These are phyloP conservation scores for Aspergillus intermedius DNA, from an alignment of 2,329 filamentous ascomycete species.

Conservation along the genomic window DNA sequence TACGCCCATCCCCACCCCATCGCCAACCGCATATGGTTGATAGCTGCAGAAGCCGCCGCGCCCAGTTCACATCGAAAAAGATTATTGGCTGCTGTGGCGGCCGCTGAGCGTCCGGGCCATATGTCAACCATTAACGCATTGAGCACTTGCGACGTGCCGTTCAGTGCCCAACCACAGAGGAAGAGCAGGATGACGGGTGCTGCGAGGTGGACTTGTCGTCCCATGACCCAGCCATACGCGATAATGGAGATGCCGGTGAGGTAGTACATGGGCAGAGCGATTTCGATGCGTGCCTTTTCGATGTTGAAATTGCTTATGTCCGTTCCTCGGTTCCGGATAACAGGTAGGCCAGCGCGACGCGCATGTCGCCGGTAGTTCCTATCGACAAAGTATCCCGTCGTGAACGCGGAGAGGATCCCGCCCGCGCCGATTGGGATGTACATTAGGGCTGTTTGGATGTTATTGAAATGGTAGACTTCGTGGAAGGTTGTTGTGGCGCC, in stretches of 20 bases:
- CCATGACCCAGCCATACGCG: slow-evolving; percentile 32
- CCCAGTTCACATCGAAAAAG: slow-evolving; percentile 35
- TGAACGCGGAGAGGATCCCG: slow-evolving; percentile 13
- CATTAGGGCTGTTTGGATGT: slow-evolving; percentile 40
- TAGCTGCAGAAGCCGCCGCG: slow-evolving; percentile 32
- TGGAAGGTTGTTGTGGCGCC: slow-evolving; percentile 42
- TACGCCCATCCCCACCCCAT: slow-evolving; percentile 40
- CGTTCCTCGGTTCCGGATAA: not conserved
- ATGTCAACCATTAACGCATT: slow-evolving; percentile 43
- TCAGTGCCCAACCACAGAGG: slow-evolving; percentile 29
- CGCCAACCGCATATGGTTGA: slow-evolving; percentile 31
- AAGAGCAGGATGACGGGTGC: slow-evolving; percentile 29
- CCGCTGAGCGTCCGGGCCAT: slow-evolving; percentile 29
- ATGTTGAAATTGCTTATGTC: slow-evolving; percentile 31
- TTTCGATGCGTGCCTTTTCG: slow-evolving; percentile 32
- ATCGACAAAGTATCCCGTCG: slow-evolving; percentile 55
- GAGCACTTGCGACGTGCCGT: slow-evolving; percentile 30
- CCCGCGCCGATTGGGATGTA: slow-evolving; percentile 26
- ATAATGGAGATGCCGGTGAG: slow-evolving; percentile 20
- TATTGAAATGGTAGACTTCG: slow-evolving; percentile 41
- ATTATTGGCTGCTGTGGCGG: slow-evolving; percentile 38
- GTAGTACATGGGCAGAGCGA: slow-evolving; percentile 29
- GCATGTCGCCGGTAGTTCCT: slow-evolving; percentile 68
- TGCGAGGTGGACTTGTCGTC: slow-evolving; percentile 24
- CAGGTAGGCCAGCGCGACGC: slow-evolving; percentile 9